Percentiles rank a stretch among this genome's conserved stretches.
Conservation (phyloP, 768 basidiomycete species). For the Lactarius akahatsu region DNA sequence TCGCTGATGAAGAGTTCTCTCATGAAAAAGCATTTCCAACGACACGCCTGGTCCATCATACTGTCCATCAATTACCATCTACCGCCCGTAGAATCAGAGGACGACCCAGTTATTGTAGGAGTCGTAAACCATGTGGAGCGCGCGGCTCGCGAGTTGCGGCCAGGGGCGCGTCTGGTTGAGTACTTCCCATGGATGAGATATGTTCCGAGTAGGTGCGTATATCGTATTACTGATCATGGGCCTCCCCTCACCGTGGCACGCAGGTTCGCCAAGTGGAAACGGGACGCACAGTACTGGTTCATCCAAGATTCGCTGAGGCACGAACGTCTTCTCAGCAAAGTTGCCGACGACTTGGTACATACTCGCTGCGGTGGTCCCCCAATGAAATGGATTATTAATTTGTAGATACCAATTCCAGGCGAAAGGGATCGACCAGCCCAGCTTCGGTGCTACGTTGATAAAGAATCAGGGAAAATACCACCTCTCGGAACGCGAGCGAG, state of each 20-base stretch:
- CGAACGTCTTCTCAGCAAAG: no score
- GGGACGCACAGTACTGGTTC: no score
- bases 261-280: no score
- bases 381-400: neutral
- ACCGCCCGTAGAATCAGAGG: slow-evolving; percentile 21
- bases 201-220: no score
- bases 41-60: slow-evolving; percentile 33
- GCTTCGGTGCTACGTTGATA: slow-evolving; percentile 2
- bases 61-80: slow-evolving; percentile 27
- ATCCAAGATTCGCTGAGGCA: no score
- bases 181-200: no score
- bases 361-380: neutral
- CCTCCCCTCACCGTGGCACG: no score
- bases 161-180: neutral
- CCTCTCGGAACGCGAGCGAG: slow-evolving; percentile 16
- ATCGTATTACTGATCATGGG: no score
- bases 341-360: neutral
- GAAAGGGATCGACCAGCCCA: slow-evolving; percentile 3
- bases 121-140: neutral
- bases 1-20: slow-evolving; percentile 34
- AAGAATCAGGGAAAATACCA: neutral
- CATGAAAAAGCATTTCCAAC: slow-evolving; percentile 34
- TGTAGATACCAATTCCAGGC: neutral
- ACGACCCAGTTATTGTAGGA: neutral
- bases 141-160: neutral